phyloP scores from a whole-genome alignment of 768 basidiomycete genomes.

The Epithele typhae region DNA sequence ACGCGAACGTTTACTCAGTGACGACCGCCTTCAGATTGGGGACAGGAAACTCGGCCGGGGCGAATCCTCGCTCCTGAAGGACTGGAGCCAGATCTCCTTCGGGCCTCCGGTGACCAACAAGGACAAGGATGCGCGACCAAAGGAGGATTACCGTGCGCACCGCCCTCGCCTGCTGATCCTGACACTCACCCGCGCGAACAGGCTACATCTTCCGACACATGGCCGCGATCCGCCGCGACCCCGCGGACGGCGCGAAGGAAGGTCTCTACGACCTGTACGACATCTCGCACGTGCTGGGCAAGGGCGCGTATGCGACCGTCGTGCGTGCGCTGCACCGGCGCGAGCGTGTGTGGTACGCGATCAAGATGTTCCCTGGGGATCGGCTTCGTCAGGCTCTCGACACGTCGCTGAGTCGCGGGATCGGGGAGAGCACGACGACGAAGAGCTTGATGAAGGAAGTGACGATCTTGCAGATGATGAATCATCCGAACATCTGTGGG shows the following conservation, averaged over 20 bases:
- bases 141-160: conserved; percentile 20
- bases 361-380: conserved; percentile 69
- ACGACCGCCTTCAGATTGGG: neutral
- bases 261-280: conserved; percentile 54
- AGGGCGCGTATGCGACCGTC: conserved; percentile 85
- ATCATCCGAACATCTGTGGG: no score
- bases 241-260: conserved; percentile 34
- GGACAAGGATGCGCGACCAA: no score
- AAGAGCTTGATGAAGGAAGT: conserved; percentile 27
- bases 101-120: neutral
- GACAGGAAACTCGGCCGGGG: neutral
- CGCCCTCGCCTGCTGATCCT: conserved; percentile 52
- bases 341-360: conserved; percentile 69
- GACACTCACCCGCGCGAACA: conserved; percentile 34
- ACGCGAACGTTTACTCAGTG: conserved; percentile 32
- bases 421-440: conserved; percentile 66
- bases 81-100: neutral
- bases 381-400: conserved; percentile 29
- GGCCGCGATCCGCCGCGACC: conserved; percentile 29
- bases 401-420: conserved; percentile 34
- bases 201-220: conserved; percentile 19
- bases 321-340: conserved; percentile 65
- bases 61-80: neutral
- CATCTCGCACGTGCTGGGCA: conserved; percentile 63
- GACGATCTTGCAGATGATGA: neutral